Conservation (phyloP, 805 yeast genomes). For the Cyberlindnera nakhonratchasimensis region DNA sequence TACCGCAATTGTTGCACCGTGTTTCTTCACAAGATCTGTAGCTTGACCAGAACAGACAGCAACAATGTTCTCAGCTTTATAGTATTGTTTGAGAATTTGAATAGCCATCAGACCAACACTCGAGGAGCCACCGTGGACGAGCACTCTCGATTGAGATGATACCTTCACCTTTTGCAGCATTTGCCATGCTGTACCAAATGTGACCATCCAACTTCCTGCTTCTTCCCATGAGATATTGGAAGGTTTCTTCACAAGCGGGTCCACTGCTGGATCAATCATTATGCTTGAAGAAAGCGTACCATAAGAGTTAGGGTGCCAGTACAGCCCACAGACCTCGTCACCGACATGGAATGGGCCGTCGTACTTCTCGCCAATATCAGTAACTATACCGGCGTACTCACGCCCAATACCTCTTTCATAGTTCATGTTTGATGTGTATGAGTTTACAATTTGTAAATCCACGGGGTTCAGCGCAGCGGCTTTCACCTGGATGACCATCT, state of each 20-base stretch:
- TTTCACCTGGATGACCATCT: conserved; percentile 54
- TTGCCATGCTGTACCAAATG: conserved; percentile 59
- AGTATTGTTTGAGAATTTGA: conserved; percentile 53
- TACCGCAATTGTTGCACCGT: conserved; percentile 52
- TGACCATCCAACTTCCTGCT: conserved; percentile 64
- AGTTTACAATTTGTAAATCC: conserved; percentile 58
- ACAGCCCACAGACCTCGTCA: conserved; percentile 62
- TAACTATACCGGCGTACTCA: conserved; percentile 61
- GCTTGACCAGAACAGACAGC: conserved; percentile 57
- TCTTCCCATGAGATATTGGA: conserved; percentile 42
- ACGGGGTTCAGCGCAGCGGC: conserved; percentile 63
- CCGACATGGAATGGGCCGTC: conserved; percentile 44
- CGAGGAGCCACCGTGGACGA: conserved; percentile 76
- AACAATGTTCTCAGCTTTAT: conserved; percentile 48
- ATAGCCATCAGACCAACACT: conserved; percentile 63
- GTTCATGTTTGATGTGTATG: conserved; percentile 47
- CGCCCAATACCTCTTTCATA: conserved; percentile 66
- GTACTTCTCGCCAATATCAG: conserved; percentile 48
- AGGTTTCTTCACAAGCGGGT: conserved; percentile 47
- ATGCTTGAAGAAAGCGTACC: conserved; percentile 61
- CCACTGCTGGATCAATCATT: conserved; percentile 49
- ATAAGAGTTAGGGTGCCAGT: conserved; percentile 46
- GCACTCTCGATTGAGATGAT: conserved; percentile 44
- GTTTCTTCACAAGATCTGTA: conserved; percentile 35
- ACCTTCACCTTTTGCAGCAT: conserved; percentile 36